Percentiles rank a stretch among this genome's conserved stretches.
These are phyloP conservation scores for Penicillium waksmanii DNA, from an alignment of 495 filamentous ascomycete species.

Conservation along the genomic window DNA sequence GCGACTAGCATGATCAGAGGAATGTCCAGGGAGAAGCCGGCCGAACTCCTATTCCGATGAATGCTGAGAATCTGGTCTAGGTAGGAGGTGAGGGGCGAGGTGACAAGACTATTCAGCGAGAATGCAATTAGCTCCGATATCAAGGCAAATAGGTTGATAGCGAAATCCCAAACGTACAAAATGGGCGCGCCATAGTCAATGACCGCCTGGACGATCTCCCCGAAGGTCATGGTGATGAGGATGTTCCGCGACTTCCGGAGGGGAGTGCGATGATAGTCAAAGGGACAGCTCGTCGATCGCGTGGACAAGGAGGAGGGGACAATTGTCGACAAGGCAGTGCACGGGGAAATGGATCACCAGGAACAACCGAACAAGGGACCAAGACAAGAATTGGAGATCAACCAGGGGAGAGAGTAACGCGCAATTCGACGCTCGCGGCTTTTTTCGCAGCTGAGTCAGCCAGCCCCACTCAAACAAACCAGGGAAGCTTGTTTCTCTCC, in stretches of 20 bases:
- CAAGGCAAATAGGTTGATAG: background rate
- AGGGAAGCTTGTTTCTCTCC: conserved; percentile 2
- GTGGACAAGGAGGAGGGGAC: background rate
- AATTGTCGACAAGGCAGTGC: conserved; percentile 4
- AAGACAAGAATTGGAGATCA: conserved; percentile 1
- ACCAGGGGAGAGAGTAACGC: conserved; percentile 2
- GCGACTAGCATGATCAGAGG: conserved; percentile 97
- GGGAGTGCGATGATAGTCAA: background rate
- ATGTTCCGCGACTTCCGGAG: conserved; percentile 12
- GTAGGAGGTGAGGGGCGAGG: conserved; percentile 85
- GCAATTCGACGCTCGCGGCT: conserved; percentile 27
- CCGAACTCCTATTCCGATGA: conserved; percentile 76
- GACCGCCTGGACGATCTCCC: conserved; percentile 38
- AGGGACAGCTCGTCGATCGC: background rate
- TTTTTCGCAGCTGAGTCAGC: conserved; percentile 17
- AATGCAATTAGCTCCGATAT: conserved; percentile 13
- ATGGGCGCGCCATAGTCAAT: conserved; percentile 52
- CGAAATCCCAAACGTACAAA: conserved; percentile 37
- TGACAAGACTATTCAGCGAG: conserved; percentile 58
- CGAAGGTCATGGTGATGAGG: conserved; percentile 32
- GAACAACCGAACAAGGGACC: background rate
- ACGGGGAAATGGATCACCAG: background rate
- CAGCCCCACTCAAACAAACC: background rate
- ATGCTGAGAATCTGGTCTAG: conserved; percentile 92
- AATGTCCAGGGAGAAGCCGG: conserved; percentile 89